Evolutionary conservation across 2,329 filamentous ascomycete species (phyloP).

Genomic region (Gyromitra esculenta): DNA sequence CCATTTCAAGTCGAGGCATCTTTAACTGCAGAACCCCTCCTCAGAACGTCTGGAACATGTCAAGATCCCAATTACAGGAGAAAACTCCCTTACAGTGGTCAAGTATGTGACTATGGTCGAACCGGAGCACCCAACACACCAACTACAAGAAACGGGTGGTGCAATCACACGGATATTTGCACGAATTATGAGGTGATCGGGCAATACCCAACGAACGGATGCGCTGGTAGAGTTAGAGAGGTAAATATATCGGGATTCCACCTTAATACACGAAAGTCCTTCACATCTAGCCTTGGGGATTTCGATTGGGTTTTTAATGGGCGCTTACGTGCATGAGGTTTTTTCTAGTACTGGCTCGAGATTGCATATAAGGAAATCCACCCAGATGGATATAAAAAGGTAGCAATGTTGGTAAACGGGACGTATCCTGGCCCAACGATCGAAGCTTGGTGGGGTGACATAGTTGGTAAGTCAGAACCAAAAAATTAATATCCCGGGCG

Average conservation of each 20-base stretch:
- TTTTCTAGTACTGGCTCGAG: conserved; percentile 45
- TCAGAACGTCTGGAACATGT: conserved; percentile 20
- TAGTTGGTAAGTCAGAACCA: conserved; percentile 22
- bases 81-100: conserved; percentile 8
- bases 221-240: conserved; percentile 26
- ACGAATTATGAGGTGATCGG: conserved; percentile 35
- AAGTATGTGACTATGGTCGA: neutral
- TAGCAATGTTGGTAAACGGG: conserved; percentile 66
- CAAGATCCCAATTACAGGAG: conserved; percentile 11
- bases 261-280: neutral
- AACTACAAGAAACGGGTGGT: conserved; percentile 29
- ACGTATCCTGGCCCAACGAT: conserved; percentile 78
- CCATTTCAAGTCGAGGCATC: conserved; percentile 4
- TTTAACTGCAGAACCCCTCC: neutral
- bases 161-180: conserved; percentile 32
- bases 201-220: conserved; percentile 3
- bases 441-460: conserved; percentile 72
- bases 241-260: neutral
- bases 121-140: conserved; percentile 28
- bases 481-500: neutral
- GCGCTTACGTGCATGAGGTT: neutral
- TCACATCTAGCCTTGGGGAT: neutral
- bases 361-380: conserved; percentile 39
- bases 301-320: neutral
- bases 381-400: conserved; percentile 46